Percentiles rank a stretch among this genome's conserved stretches.
Evolutionary conservation across 164 flowering plant species (phyloP).

Genomic region (Stephania cephalantha): DNA sequence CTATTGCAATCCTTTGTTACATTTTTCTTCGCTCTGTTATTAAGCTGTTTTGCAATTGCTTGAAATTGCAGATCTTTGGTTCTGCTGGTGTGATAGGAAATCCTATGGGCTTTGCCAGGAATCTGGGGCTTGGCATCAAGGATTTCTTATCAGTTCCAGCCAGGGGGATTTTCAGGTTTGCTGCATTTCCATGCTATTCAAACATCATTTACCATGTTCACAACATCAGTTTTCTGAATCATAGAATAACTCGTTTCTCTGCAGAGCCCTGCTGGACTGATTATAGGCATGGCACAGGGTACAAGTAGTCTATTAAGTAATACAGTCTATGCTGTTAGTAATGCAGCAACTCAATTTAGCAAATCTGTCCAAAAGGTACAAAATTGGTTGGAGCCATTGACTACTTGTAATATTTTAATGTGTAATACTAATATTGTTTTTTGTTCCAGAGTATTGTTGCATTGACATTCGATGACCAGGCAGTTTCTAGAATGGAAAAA

Average conservation of each 20-base stretch:
- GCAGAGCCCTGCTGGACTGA: slow-evolving; percentile 80
- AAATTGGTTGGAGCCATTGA: slow-evolving; percentile 1
- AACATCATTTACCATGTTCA: neutral
- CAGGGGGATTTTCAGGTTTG: slow-evolving; percentile 58
- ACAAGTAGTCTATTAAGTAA: slow-evolving; percentile 82
- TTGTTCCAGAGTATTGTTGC: slow-evolving; percentile 79
- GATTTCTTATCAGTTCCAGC: slow-evolving; percentile 90
- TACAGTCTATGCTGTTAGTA: slow-evolving; percentile 89
- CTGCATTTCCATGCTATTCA: neutral
- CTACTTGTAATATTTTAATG: neutral
- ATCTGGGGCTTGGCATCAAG: slow-evolving; percentile 76
- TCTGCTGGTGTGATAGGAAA: slow-evolving; percentile 98
- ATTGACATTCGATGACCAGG: slow-evolving; percentile 79
- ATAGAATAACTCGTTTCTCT: slow-evolving; percentile 14
- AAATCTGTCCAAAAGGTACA: slow-evolving; percentile 92
- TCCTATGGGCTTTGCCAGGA: slow-evolving; percentile 94
- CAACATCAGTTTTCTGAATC: neutral
- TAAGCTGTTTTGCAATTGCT: slow-evolving; percentile 7
- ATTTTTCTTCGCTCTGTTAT: neutral
- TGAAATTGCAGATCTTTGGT: slow-evolving; percentile 68
- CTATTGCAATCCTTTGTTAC: neutral
- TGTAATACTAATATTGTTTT: slow-evolving; percentile 2
- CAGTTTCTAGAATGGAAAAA: slow-evolving; percentile 43
- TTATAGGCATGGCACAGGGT: slow-evolving; percentile 84
- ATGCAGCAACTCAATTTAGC: slow-evolving; percentile 94